Evolutionary conservation across 2,329 filamentous ascomycete species (phyloP).

Genomic region (Akanthomyces uredinophilus): DNA sequence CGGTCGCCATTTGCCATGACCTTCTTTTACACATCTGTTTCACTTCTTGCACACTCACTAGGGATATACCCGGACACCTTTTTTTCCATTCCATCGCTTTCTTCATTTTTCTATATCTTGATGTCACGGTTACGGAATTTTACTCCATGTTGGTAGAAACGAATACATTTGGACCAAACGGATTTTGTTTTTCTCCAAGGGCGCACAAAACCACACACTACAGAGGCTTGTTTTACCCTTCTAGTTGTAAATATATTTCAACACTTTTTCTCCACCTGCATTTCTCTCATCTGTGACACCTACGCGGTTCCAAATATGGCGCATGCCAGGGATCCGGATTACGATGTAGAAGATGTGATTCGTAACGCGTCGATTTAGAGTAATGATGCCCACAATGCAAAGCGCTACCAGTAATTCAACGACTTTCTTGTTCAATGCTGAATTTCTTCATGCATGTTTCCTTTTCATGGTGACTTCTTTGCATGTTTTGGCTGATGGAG

Average conservation of each 20-base stretch:
- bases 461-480: too few species aligned
- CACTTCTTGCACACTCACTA: slow-evolving; percentile 35
- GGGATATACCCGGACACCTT: slow-evolving; percentile 25
- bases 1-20: neutral
- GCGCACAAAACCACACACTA: slow-evolving; percentile 7
- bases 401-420: neutral
- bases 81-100: slow-evolving; percentile 21
- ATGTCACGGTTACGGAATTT: slow-evolving; percentile 12
- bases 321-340: neutral
- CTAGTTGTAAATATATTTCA: slow-evolving; percentile 10
- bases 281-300: neutral
- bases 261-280: neutral
- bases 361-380: neutral
- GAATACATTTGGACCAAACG: slow-evolving; percentile 11
- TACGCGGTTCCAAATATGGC: too few species aligned
- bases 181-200: slow-evolving; percentile 7
- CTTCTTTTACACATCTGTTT: slow-evolving; percentile 18
- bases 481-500: too few species aligned
- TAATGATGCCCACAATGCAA: neutral
- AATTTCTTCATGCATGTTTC: neutral
- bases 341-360: neutral
- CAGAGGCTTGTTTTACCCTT: slow-evolving; percentile 13
- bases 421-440: neutral
- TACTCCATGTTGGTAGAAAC: slow-evolving; percentile 7
- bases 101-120: slow-evolving; percentile 17